Conservation (phyloP, 345 rosid species). For the Brassica cretica region DNA sequence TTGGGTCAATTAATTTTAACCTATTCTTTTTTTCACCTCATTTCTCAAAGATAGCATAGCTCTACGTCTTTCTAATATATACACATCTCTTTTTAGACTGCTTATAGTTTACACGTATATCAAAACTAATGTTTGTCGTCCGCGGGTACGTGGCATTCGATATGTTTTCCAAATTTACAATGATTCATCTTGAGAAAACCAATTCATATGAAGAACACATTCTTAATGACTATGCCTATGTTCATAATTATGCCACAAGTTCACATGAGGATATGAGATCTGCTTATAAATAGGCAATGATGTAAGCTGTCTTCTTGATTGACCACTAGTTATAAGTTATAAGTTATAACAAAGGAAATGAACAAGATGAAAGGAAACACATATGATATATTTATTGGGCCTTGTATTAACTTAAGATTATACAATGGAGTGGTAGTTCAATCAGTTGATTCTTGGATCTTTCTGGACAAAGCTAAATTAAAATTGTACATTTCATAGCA, state of each 20-base stretch:
- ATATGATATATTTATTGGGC: not conserved
- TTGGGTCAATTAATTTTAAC: slow-evolving; percentile 19
- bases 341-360: not conserved
- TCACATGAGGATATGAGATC: not conserved
- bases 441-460: not conserved
- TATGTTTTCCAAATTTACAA: slow-evolving; percentile 2
- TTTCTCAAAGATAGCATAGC: not conserved
- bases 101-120: slow-evolving; percentile 2
- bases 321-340: not conserved
- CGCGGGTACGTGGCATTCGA: not conserved
- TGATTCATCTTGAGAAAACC: not conserved
- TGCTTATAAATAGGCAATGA: not conserved
- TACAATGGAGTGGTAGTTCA: not conserved
- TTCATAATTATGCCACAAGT: not conserved
- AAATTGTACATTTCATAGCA: slow-evolving; percentile 9
- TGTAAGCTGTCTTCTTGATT: not conserved
- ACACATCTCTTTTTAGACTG: not conserved
- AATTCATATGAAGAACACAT: not conserved
- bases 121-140: slow-evolving; percentile 6
- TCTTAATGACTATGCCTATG: not conserved
- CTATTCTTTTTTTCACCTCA: not conserved
- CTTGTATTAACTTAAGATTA: not conserved
- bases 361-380: not conserved
- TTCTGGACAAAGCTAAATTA: slow-evolving; percentile 1
- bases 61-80: not conserved